Conservation (phyloP, 306 rosid genomes). For the Oemleria cerasiformis region DNA sequence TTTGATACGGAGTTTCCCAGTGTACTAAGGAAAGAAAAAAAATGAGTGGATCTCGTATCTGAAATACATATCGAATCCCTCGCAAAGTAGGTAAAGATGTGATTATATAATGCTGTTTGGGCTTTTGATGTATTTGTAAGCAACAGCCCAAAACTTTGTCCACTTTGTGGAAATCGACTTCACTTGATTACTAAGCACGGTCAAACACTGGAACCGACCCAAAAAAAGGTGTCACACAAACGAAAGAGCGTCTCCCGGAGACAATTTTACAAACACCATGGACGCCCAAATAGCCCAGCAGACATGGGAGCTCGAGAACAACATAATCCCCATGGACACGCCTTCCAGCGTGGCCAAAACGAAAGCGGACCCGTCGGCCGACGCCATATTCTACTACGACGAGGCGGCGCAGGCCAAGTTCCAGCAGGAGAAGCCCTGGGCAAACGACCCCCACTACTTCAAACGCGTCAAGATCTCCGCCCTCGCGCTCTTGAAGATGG, state of each 20-base stretch:
- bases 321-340: constrained; percentile 67
- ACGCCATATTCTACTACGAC: constrained; percentile 90
- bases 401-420: constrained; percentile 63
- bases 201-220: too few relatives aligned
- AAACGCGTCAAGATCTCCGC: constrained; percentile 98
- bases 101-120: background rate
- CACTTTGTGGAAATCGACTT: background rate
- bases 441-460: constrained; percentile 82
- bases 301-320: constrained; percentile 96
- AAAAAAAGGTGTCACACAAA: too few relatives aligned
- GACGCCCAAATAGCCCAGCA: constrained; percentile 66
- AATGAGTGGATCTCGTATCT: too few relatives aligned
- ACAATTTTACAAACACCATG: constrained; percentile 25
- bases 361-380: constrained; percentile 50
- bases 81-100: too few relatives aligned
- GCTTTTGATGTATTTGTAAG: background rate
- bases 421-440: constrained; percentile 90
- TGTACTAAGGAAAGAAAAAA: too few relatives aligned
- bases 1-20: too few relatives aligned
- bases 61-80: too few relatives aligned
- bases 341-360: constrained; percentile 30
- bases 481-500: constrained; percentile 96
- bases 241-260: background rate
- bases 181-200: background rate
- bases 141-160: background rate